Evolutionary conservation across 2,329 filamentous ascomycete species (phyloP), one percentile per base, ranked within the genome.

Genomic region (Pseudocercospora cruenta): DNA sequence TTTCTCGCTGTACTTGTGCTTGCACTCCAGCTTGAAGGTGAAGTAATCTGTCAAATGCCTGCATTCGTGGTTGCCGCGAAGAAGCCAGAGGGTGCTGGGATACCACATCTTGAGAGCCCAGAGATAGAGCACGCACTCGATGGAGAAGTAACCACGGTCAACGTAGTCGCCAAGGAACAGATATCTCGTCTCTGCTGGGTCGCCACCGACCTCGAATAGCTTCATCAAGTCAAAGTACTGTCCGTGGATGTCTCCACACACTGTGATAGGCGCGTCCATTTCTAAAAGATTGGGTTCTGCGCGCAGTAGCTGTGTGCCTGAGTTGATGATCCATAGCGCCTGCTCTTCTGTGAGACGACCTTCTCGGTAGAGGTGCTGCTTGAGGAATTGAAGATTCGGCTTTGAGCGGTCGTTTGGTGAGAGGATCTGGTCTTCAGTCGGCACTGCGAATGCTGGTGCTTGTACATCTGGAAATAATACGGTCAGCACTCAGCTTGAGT

Each of bases 201-300:
- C 95, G 70, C 95, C 95, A 72, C 95, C 95, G 60, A 99, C 95
- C 81, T 99, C 95, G 76, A 99, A 99, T 36, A 99, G 86, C 85
- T 99, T 99, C 95, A 99, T 99, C 78, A 99, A 82, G 80, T 99
- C 95, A 80, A 97, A 99, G 83, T 98, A 99, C 82, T 99, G 95
- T 72, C 95, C 95, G 81, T 99, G 95, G 62, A 99, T 94, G 77
- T 99, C 95, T 78, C 95, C 95, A 76, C 95, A 99, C 59, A 99
- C 95, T 9, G 95, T 99, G 78, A 99, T 99, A 68, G 95, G 95
- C 47, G 95, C 95, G 80, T 99, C 95, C 95, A 99, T 99, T 85
- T 99, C 95, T 72, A 99, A 86, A 71, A 99, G 85, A 80, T 98
- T 99, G 71, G 95, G 94, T 82, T 99, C 95, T 69, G 90, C 86